These are phyloP conservation scores for Phaeotremella fagi DNA, from an alignment of 768 basidiomycete species.

Conservation along the genomic window DNA sequence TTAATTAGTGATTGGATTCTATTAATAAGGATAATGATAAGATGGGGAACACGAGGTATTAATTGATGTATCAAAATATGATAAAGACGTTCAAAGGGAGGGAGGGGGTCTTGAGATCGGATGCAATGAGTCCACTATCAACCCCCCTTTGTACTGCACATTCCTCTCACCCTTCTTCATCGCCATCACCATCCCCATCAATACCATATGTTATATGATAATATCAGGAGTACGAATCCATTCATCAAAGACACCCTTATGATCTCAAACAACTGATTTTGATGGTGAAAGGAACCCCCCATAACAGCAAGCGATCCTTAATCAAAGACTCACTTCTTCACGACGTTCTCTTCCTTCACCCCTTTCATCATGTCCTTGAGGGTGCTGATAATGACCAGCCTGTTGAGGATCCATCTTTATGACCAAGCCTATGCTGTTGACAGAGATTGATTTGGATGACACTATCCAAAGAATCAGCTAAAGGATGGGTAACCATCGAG, in stretches of 20 bases:
- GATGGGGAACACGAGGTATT: not conserved
- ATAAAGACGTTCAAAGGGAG: too few relatives aligned
- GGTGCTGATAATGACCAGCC: conserved; percentile 9
- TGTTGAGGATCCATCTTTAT: conserved; percentile 9
- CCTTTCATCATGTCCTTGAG: conserved; percentile 1
- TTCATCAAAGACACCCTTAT: too few relatives aligned
- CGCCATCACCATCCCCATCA: not conserved
- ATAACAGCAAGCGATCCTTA: too few relatives aligned
- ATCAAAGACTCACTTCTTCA: conserved; percentile 18
- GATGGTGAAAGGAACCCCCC: too few relatives aligned
- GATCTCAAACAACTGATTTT: too few relatives aligned
- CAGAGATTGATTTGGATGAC: not conserved
- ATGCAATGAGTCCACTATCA: too few relatives aligned
- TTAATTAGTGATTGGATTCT: not conserved
- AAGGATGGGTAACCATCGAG: too few relatives aligned
- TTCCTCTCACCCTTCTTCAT: too few relatives aligned
- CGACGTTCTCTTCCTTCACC: conserved; percentile 9
- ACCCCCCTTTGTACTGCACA: too few relatives aligned
- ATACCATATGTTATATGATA: not conserved
- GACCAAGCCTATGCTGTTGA: not conserved
- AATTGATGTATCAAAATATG: too few relatives aligned
- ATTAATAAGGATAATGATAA: not conserved
- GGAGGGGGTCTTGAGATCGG: too few relatives aligned
- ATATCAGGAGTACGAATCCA: too few relatives aligned
- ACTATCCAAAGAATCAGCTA: not conserved